phyloP scores from a whole-genome alignment of 2,329 filamentous ascomycete species.

The Dissoconium aciculare region DNA sequence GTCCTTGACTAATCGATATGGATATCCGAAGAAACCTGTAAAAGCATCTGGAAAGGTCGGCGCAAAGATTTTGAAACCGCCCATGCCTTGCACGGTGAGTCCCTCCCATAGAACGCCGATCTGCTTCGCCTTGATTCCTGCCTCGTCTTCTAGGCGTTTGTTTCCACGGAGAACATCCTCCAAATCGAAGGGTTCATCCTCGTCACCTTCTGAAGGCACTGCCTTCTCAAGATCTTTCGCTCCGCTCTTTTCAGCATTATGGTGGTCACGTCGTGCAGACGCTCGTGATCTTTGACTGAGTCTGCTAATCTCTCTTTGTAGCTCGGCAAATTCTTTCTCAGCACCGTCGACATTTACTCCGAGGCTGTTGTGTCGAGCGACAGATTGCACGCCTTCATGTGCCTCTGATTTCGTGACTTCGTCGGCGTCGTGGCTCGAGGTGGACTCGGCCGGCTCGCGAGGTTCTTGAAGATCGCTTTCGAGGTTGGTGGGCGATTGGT shows the following conservation, averaged over 20 bases:
- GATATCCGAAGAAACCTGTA: slow-evolving; percentile 53
- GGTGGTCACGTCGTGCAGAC: slow-evolving; percentile 32
- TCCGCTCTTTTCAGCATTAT: slow-evolving; percentile 23
- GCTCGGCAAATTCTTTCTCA: slow-evolving; percentile 54
- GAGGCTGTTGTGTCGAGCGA: slow-evolving; percentile 6
- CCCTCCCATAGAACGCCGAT: slow-evolving; percentile 52
- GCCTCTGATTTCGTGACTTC: too few species aligned
- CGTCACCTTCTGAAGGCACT: slow-evolving; percentile 31
- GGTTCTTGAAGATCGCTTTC: slow-evolving; percentile 4
- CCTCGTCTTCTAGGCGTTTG: slow-evolving; percentile 54
- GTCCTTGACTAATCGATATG: slow-evolving; percentile 44
- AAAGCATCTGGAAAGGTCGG: slow-evolving; percentile 47
- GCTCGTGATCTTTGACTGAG: slow-evolving; percentile 25
- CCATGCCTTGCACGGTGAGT: slow-evolving; percentile 47
- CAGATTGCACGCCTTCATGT: too few species aligned
- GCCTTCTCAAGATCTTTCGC: slow-evolving; percentile 41
- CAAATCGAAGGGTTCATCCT: slow-evolving; percentile 52
- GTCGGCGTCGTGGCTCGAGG: too few species aligned
- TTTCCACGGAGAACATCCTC: slow-evolving; percentile 59
- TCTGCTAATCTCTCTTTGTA: slow-evolving; percentile 37
- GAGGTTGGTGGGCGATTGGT: neutral
- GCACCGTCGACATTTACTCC: slow-evolving; percentile 53
- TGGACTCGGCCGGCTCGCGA: too few species aligned
- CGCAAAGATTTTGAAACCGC: slow-evolving; percentile 47
- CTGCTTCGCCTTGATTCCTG: slow-evolving; percentile 62